Percentiles rank a stretch among this genome's conserved stretches.
These are phyloP conservation scores for Cordyceps pruinosa DNA, from an alignment of 2,329 filamentous ascomycete species.

Conservation along the genomic window DNA sequence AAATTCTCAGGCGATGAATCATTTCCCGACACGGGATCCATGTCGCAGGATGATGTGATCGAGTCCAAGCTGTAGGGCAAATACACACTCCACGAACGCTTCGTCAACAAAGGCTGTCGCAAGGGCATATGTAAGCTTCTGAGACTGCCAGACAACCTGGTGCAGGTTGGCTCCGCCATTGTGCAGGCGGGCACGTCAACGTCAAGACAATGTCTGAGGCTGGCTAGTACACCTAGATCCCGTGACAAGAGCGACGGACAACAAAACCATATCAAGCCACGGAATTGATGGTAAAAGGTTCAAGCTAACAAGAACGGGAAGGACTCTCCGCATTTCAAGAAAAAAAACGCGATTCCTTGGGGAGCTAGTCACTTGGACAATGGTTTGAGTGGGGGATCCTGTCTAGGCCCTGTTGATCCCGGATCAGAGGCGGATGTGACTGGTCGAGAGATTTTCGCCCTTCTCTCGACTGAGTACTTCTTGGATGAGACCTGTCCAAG, in stretches of 20 bases:
- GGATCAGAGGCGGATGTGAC: background rate
- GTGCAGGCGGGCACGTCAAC: background rate
- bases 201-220: constrained; percentile 10
- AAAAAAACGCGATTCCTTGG: background rate
- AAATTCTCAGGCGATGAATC: constrained; percentile 51
- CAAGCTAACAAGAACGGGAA: background rate
- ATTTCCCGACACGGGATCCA: constrained; percentile 37
- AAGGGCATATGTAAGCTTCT: background rate
- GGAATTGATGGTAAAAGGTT: background rate
- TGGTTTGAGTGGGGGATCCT: background rate
- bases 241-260: background rate
- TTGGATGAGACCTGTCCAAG: constrained; percentile 7
- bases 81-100: background rate
- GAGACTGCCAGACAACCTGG: background rate
- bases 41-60: constrained; percentile 23
- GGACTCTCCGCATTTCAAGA: background rate
- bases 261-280: background rate
- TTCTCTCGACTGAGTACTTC: background rate
- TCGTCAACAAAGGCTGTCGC: background rate
- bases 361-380: background rate
- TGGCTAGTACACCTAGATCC: background rate
- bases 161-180: background rate
- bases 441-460: background rate
- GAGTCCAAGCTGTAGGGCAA: constrained; percentile 27
- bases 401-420: background rate